phyloP scores from a whole-genome alignment of 2,329 filamentous ascomycete genomes.

The Aspergillus melleus region DNA sequence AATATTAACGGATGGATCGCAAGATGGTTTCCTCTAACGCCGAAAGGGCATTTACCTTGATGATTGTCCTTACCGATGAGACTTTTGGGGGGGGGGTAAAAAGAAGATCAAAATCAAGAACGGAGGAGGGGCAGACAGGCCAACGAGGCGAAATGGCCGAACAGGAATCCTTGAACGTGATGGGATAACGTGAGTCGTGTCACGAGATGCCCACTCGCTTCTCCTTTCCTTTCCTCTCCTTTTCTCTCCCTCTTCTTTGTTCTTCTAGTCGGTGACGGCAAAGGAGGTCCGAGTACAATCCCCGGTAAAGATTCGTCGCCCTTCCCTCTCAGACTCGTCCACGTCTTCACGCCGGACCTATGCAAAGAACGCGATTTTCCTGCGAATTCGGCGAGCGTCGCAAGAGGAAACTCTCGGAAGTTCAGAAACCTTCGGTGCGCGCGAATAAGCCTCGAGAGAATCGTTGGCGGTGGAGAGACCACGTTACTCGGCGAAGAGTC shows the following conservation, averaged over 20 bases:
- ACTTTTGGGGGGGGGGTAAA: not conserved
- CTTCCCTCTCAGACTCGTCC: not conserved
- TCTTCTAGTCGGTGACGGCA: not conserved
- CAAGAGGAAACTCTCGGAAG: not conserved
- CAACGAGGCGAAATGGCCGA: not conserved
- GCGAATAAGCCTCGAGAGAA: not conserved
- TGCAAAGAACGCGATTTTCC: not conserved
- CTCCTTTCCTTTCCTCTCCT: not conserved
- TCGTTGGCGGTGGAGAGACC: not conserved
- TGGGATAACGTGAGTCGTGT: slow-evolving; percentile 10
- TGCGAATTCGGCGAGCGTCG: not conserved
- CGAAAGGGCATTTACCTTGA: not conserved
- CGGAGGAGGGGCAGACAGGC: not conserved
- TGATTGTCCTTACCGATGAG: not conserved
- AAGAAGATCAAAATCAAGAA: not conserved
- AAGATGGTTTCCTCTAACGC: not conserved
- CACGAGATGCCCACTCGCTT: slow-evolving; percentile 3
- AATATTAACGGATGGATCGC: not conserved
- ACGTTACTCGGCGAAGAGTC: not conserved
- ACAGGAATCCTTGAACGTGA: not conserved
- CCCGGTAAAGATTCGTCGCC: not conserved
- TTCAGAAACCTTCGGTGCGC: not conserved
- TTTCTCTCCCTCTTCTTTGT: not conserved
- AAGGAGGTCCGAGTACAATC: not conserved
- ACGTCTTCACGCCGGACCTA: not conserved